A percentile compares a stretch with the other conserved stretches of the same genome.
Conservation (phyloP, 768 basidiomycete species). For the Naematelia encephala region DNA sequence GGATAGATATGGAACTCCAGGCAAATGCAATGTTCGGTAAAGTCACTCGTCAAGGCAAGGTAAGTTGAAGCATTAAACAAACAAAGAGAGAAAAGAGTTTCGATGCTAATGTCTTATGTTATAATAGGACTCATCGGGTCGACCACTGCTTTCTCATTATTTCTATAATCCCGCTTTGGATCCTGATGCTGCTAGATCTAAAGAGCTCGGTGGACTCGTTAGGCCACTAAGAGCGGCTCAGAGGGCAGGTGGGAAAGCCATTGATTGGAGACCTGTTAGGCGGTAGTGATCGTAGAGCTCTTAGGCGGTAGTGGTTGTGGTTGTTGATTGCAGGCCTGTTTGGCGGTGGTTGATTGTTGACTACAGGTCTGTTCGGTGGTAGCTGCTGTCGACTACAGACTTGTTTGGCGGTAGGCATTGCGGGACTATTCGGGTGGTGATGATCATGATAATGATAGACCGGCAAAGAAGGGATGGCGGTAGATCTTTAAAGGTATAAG, state of each 20-base stretch:
- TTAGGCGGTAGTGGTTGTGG: not conserved
- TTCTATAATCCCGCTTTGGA: conserved; percentile 50
- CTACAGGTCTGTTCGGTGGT: not conserved
- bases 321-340: too few species aligned
- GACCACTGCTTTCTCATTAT: conserved; percentile 48
- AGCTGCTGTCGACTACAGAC: not conserved
- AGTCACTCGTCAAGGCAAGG: conserved; percentile 47
- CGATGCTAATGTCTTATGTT: too few species aligned
- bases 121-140: conserved; percentile 51
- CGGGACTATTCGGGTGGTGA: not conserved
- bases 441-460: not conserved
- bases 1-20: conserved; percentile 32
- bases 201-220: conserved; percentile 45
- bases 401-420: not conserved
- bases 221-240: conserved; percentile 45
- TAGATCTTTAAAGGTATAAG: too few species aligned
- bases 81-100: too few species aligned
- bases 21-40: conserved; percentile 47
- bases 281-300: conserved; percentile 27
- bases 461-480: too few species aligned
- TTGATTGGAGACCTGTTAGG: conserved; percentile 50
- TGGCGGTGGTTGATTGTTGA: too few species aligned
- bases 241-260: conserved; percentile 45
- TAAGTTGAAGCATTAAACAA: conserved; percentile 13
- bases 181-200: conserved; percentile 40